A percentile compares a stretch with the other conserved stretches of the same genome.
phyloP scores from a whole-genome alignment of 2,329 filamentous ascomycete species.

The Monosporascus sp. region DNA sequence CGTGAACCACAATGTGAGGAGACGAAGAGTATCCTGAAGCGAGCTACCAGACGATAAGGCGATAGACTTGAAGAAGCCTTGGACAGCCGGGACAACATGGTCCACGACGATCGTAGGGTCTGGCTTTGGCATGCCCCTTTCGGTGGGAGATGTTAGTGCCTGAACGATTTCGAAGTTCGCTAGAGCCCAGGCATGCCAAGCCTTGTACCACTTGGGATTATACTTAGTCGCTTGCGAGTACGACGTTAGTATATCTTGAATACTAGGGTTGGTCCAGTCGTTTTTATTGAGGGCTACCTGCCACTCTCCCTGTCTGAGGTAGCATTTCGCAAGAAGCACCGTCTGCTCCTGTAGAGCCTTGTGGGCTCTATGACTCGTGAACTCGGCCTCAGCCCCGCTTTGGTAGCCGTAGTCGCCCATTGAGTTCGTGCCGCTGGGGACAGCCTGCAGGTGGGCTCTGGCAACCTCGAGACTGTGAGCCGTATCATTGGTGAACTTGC shows the following conservation, averaged over 20 bases:
- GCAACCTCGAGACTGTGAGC: conserved; percentile 49
- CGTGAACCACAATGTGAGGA: conserved; percentile 94
- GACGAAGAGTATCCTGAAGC: conserved; percentile 85
- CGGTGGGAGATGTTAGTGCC: conserved; percentile 62
- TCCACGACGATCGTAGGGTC: conserved; percentile 69
- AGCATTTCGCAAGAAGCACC: conserved; percentile 85
- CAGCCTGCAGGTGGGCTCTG: conserved; percentile 41
- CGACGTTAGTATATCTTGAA: conserved; percentile 83
- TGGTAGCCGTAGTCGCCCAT: conserved; percentile 46
- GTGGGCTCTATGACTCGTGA: conserved; percentile 45
- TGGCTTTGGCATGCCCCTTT: conserved; percentile 42
- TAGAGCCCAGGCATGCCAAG: conserved; percentile 97
- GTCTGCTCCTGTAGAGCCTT: conserved; percentile 55
- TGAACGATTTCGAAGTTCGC: conserved; percentile 99
- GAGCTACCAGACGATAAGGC: conserved; percentile 87
- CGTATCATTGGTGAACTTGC: conserved; percentile 56
- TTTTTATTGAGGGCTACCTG: conserved; percentile 78
- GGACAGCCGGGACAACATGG: conserved; percentile 90
- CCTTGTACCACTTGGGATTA: conserved; percentile 95
- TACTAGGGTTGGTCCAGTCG: conserved; percentile 82
- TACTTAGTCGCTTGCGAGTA: conserved; percentile 91
- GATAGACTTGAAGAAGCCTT: conserved; percentile 97
- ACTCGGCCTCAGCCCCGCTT: conserved; percentile 37
- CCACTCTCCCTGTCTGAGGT: conserved; percentile 95
- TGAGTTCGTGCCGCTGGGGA: conserved; percentile 40